A percentile compares a stretch with the other conserved stretches of the same genome.
These are phyloP conservation scores for Sporothrix humicola DNA, from an alignment of 2,329 filamentous ascomycete species.

Conservation along the genomic window DNA sequence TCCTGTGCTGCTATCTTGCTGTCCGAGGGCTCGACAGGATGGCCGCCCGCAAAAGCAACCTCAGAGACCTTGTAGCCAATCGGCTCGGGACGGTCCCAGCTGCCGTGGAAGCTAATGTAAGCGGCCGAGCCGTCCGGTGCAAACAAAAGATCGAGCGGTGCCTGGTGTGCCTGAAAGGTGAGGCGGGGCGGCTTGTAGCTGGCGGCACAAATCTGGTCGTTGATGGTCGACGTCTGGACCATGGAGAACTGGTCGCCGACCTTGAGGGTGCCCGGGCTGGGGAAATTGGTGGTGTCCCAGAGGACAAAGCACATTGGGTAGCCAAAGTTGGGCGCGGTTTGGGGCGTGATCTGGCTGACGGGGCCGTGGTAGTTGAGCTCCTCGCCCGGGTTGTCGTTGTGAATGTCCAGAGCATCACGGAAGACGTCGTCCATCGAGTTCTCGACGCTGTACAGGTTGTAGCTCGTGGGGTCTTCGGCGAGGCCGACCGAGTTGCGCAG, in stretches of 20 bases:
- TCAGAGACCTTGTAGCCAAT: slow-evolving; percentile 55
- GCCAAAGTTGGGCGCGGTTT: slow-evolving; percentile 62
- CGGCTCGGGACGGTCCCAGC: slow-evolving; percentile 58
- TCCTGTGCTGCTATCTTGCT: slow-evolving; percentile 41
- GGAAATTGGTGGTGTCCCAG: slow-evolving; percentile 61
- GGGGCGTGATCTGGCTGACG: slow-evolving; percentile 47
- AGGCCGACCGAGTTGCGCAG: slow-evolving; percentile 73
- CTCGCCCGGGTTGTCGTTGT: slow-evolving; percentile 71
- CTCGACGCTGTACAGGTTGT: slow-evolving; percentile 34
- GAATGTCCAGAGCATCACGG: slow-evolving; percentile 61
- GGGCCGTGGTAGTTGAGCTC: slow-evolving; percentile 75
- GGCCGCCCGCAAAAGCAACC: slow-evolving; percentile 51
- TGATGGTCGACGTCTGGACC: slow-evolving; percentile 37
- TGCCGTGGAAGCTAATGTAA: slow-evolving; percentile 74
- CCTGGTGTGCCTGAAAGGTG: slow-evolving; percentile 68
- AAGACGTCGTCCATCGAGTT: slow-evolving; percentile 51
- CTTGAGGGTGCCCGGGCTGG: slow-evolving; percentile 49
- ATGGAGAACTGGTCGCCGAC: slow-evolving; percentile 57
- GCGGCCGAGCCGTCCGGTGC: slow-evolving; percentile 61
- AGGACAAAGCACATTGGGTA: slow-evolving; percentile 73
- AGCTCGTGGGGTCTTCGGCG: slow-evolving; percentile 52
- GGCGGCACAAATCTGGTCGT: slow-evolving; percentile 39
- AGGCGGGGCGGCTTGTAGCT: slow-evolving; percentile 57
- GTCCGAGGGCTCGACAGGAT: slow-evolving; percentile 43
- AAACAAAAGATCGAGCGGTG: slow-evolving; percentile 75